Base-by-base conservation (phyloP, 1,284 basidiomycete species). In the Malassezia restricta region DNA sequence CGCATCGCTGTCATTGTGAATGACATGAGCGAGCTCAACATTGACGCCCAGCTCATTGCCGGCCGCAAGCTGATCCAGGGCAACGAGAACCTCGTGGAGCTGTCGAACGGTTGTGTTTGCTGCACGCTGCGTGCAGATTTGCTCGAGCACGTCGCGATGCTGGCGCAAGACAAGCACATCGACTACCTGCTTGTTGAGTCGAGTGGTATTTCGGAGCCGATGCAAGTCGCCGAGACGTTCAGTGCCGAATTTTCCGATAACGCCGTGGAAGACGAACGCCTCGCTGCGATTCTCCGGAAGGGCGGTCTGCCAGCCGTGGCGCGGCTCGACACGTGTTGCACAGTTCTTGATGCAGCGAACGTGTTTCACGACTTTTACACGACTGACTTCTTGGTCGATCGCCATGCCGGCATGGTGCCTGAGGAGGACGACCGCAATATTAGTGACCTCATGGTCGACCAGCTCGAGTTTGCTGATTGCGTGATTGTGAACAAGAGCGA, bases 61-160 rank as follows among this genome's bases (percentile, higher is more conserved):
- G 74, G 74, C 30, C 75, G 76, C 58, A 69, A 75, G 40, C 62
- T 76, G 30, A 74, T 72, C 5, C 73, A 76, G 49, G 67, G 68
- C 39, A 71, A 75, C 41, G 77, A 77, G 59, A 70, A 71, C 29
- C 64, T 78, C 5, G 74, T 78, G 0, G 71, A 76, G 63, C 74
- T 78, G 73, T 74, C 77, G 59, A 77, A 68, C 60, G 75, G 76
- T 0, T 77, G 77, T 59, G 77, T 78, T 50, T 78, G 77, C 67
- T 77, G 77, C 58, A 78, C 76, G 0, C 68, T 78, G 1, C 74
- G 77, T 32, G 76, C 74, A 6, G 77, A 78, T 51, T 55, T 78
- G 31, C 64, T 78, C n/a, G 77, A 77, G 51, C 75, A 77, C 53
- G 74, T 78, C 11, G 75, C 75, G 0, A 60, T 61, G 5, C 62